Evolutionary conservation across 352 stramenopile species (phyloP), one percentile per base, ranked within the genome.

Genomic region (Ophiocytium majus): DNA sequence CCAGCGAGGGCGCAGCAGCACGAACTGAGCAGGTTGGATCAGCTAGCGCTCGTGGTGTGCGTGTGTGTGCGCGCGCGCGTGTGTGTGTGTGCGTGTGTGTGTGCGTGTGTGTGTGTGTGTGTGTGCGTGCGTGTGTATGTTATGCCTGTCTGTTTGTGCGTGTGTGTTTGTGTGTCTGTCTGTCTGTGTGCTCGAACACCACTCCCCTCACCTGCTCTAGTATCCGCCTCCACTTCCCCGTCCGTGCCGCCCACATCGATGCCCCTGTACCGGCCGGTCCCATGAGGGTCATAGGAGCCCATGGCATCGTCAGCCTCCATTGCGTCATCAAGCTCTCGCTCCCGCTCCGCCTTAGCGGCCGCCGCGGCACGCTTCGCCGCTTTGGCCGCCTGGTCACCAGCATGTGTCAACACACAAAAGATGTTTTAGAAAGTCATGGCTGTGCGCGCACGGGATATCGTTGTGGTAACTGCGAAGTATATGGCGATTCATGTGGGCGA

Each of bases 301-400:
- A 89, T 85, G 50, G 86, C 86, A 57, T 89, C 86, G 63, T 89
- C 86, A 33, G 82, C 86, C 36, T 89, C 83, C 84, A 89, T 86
- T 19, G 82, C 86, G 74, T 89, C 83, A 0, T 85, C 78, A 14
- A 89, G 57, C 76, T 80, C 63, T 64, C 14, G 85, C n/a, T 85
- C 33, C 9, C 33, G 23, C 63, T 75, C 0, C 33, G 81, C 80
- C 10, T 31, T 85, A 19, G 35, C 36, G 9, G n/a, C 19, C 28
- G 50, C n/a, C 43, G 31, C 31, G n/a, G 63, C 63, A 50, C 28
- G n/a, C 28, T 23, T 0, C 34, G 23, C 0, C 28, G 9, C 28
- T 50, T 57, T 84, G 63, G 76, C 34, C 14, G 23, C 5, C 76
- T 66, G 76, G 35, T 17, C 19, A 37, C 33, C 49, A 79, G 33